A percentile compares a stretch with the other conserved stretches of the same genome.
These are phyloP conservation scores for Akanthomyces uredinophilus DNA, from an alignment of 2,329 filamentous ascomycete genomes.

Conservation along the genomic window DNA sequence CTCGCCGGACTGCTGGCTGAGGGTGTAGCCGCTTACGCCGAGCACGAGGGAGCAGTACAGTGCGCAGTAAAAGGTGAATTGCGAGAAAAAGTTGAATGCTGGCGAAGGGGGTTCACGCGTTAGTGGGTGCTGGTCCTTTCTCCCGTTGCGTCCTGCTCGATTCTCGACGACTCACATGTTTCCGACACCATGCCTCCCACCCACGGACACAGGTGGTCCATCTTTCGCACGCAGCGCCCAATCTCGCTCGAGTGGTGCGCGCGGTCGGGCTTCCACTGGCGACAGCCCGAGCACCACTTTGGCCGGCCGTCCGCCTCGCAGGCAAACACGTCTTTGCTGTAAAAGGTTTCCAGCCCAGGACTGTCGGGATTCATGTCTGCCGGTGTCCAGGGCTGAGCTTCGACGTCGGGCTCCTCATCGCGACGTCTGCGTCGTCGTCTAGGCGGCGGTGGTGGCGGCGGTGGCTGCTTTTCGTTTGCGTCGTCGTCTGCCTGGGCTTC, in stretches of 20 bases:
- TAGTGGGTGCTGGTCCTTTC: background rate
- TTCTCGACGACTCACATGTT: slow-evolving; percentile 47
- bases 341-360: slow-evolving; percentile 69
- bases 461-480: slow-evolving; percentile 25
- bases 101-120: background rate
- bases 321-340: slow-evolving; percentile 75
- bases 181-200: slow-evolving; percentile 91
- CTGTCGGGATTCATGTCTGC: slow-evolving; percentile 52
- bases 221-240: slow-evolving; percentile 75
- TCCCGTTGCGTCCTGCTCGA: too few relatives aligned
- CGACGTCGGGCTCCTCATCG: slow-evolving; percentile 17
- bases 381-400: slow-evolving; percentile 28
- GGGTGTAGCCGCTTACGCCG: slow-evolving; percentile 57
- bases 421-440: slow-evolving; percentile 18
- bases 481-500: background rate
- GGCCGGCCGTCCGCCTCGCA: slow-evolving; percentile 82
- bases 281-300: slow-evolving; percentile 78
- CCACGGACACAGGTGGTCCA: slow-evolving; percentile 97
- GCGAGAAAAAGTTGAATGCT: slow-evolving; percentile 88
- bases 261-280: slow-evolving; percentile 82
- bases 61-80: slow-evolving; percentile 72
- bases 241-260: slow-evolving; percentile 83
- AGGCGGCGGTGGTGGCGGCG: slow-evolving; percentile 21
- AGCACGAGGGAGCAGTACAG: slow-evolving; percentile 63
- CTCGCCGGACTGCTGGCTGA: slow-evolving; percentile 48